Evolutionary conservation across 2,329 filamentous ascomycete genomes (phyloP).

Genomic region (Hypomyces rosellus): DNA sequence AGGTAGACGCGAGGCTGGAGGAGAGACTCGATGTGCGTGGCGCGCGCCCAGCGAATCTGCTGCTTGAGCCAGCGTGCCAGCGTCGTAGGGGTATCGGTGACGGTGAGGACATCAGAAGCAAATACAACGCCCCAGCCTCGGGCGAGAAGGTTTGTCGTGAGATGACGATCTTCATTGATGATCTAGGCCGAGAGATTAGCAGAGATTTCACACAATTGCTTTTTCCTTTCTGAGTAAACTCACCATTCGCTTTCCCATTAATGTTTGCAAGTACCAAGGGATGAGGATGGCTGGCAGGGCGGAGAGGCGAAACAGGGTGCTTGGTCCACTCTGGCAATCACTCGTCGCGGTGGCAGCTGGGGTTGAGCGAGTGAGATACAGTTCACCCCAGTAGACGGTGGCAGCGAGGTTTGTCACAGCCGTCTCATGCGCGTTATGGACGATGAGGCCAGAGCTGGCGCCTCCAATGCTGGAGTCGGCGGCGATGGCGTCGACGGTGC

Average conservation of each 20-base stretch:
- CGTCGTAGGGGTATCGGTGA: constrained; percentile 19
- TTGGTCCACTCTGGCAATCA: constrained; percentile 21
- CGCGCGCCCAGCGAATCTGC: constrained; percentile 20
- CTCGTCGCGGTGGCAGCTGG: constrained; percentile 19
- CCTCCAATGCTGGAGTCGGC: constrained; percentile 17
- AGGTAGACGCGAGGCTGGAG: constrained; percentile 19
- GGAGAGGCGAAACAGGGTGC: constrained; percentile 18
- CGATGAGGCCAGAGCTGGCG: constrained; percentile 18
- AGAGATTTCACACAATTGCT: no score
- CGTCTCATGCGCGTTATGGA: constrained; percentile 18
- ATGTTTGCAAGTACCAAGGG: constrained; percentile 20
- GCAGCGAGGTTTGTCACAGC: constrained; percentile 16
- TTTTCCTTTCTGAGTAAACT: no score
- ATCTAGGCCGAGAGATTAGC: constrained; percentile 9
- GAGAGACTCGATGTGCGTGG: constrained; percentile 20
- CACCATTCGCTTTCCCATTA: constrained; percentile 18
- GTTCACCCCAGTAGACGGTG: constrained; percentile 21
- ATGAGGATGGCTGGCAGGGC: constrained; percentile 19
- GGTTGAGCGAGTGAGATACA: constrained; percentile 19
- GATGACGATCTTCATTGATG: constrained; percentile 21
- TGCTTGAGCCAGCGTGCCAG: constrained; percentile 20
- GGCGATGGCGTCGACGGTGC: constrained; percentile 17
- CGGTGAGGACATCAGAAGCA: constrained; percentile 20
- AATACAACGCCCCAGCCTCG: constrained; percentile 23
- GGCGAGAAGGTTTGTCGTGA: constrained; percentile 20